These are phyloP conservation scores for Corylus avellana DNA, from an alignment of 306 rosid species.

Conservation along the genomic window DNA sequence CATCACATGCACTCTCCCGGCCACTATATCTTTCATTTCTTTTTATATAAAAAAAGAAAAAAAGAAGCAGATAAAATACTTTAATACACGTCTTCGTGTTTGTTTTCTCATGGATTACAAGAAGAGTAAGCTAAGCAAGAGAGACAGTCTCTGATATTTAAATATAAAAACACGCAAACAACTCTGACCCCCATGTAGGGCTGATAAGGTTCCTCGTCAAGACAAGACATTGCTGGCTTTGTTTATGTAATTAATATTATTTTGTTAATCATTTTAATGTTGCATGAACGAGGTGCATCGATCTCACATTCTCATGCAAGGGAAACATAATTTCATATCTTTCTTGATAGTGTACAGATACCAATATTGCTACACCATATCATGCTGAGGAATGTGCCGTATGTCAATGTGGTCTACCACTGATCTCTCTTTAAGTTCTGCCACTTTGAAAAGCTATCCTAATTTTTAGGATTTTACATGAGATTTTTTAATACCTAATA, in stretches of 20 bases:
- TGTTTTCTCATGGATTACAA: conserved; percentile 14
- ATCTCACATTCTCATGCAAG: conserved; percentile 51
- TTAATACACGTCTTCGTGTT: neutral
- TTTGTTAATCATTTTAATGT: conserved; percentile 26
- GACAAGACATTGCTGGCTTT: conserved; percentile 23
- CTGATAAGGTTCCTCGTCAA: conserved; percentile 23
- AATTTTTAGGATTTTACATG: no score
- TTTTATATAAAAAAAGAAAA: neutral
- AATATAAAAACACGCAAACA: neutral
- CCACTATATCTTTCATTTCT: neutral
- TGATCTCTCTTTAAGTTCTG: neutral
- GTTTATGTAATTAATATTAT: neutral
- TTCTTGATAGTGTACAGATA: neutral
- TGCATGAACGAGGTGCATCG: conserved; percentile 34
- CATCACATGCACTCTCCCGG: conserved; percentile 11
- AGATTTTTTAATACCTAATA: no score
- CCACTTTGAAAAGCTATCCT: neutral
- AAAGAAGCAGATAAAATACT: neutral
- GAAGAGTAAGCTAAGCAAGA: conserved; percentile 12
- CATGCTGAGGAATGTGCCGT: conserved; percentile 37
- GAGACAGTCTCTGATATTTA: conserved; percentile 16
- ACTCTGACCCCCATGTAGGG: conserved; percentile 28
- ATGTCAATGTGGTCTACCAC: neutral
- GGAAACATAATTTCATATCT: neutral
- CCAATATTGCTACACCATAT: conserved; percentile 22